Evolutionary conservation across 331 rosid genomes (phyloP).

Genomic region (Quercus phellos): DNA sequence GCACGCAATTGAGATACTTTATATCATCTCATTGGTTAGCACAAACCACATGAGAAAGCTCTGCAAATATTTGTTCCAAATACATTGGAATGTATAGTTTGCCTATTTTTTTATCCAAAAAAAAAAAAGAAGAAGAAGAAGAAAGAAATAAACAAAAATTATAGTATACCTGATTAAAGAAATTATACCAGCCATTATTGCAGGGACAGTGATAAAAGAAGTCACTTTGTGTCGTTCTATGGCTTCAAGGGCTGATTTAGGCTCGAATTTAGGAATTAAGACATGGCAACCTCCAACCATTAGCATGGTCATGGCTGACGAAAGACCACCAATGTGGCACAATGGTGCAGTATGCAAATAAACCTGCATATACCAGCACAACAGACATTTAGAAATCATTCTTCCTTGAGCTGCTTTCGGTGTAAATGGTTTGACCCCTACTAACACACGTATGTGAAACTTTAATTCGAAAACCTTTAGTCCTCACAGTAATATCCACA

Average conservation of each 20-base stretch:
- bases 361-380: conserved; percentile 34
- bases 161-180: conserved; percentile 46
- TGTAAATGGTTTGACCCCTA: conserved; percentile 5
- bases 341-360: conserved; percentile 89
- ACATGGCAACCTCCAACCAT: conserved; percentile 84
- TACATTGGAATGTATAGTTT: conserved; percentile 4
- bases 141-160: background rate
- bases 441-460: background rate
- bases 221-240: conserved; percentile 54
- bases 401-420: conserved; percentile 17
- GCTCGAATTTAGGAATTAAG: conserved; percentile 67
- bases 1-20: background rate
- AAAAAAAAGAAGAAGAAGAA: too few relatives aligned
- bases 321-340: conserved; percentile 88
- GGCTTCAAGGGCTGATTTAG: conserved; percentile 47
- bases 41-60: background rate
- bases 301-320: conserved; percentile 82
- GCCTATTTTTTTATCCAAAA: too few relatives aligned
- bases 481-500: background rate
- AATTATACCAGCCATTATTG: conserved; percentile 70
- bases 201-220: conserved; percentile 86
- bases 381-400: conserved; percentile 3
- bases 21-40: background rate
- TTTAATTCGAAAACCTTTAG: conserved; percentile 1
- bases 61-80: background rate